phyloP scores from a whole-genome alignment of 352 stramenopile genomes.

The Phytophthora capsici region DNA sequence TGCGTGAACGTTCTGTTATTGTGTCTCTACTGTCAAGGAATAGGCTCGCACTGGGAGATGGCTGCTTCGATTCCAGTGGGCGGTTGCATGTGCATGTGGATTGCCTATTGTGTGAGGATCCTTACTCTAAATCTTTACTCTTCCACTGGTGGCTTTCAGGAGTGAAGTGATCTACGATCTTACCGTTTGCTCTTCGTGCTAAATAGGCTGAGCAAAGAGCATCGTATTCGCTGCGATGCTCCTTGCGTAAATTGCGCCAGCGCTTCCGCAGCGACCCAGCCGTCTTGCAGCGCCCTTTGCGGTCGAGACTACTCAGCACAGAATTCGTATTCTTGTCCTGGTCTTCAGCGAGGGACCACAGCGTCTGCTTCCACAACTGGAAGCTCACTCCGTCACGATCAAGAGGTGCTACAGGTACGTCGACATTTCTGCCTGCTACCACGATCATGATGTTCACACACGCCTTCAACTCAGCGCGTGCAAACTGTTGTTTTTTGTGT shows the following conservation, averaged over 20 bases:
- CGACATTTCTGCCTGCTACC: background rate
- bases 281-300: background rate
- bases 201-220: constrained; percentile 16
- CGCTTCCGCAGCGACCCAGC: constrained; percentile 7
- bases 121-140: background rate
- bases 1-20: too few relatives aligned
- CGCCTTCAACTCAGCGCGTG: too few relatives aligned
- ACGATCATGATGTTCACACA: constrained; percentile 23
- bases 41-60: too few relatives aligned
- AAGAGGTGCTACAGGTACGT: background rate
- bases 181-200: constrained; percentile 2
- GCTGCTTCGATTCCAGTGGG: too few relatives aligned
- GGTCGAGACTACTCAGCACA: constrained; percentile 1
- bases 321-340: constrained; percentile 15
- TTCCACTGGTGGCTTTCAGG: constrained; percentile 1
- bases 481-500: too few relatives aligned
- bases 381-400: background rate
- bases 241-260: constrained; percentile 10
- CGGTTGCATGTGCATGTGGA: too few relatives aligned
- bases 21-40: too few relatives aligned
- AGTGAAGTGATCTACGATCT: constrained; percentile 1
- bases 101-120: too few relatives aligned
- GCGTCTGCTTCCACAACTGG: constrained; percentile 18
- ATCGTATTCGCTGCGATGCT: constrained; percentile 1
- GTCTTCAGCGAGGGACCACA: constrained; percentile 10